phyloP scores from a whole-genome alignment of 176 grass and related monocot genomes.

The Rhynchospora pubera region DNA sequence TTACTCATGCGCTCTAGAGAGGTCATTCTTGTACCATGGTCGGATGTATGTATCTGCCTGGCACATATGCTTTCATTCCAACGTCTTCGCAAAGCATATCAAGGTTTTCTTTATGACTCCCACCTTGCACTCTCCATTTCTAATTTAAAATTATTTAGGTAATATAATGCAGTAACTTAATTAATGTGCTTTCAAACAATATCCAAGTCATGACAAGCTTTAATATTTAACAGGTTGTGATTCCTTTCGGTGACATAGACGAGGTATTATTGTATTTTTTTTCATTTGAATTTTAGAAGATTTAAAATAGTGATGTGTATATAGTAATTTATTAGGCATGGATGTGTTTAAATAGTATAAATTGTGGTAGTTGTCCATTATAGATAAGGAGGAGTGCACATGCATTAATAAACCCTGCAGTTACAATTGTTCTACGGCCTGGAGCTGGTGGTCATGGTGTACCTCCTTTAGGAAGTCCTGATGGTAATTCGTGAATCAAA shows the following conservation, averaged over 20 bases:
- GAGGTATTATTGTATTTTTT: slow-evolving; percentile 43
- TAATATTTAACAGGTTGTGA: slow-evolving; percentile 40
- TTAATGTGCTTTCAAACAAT: slow-evolving; percentile 17
- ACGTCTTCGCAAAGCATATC: slow-evolving; percentile 92
- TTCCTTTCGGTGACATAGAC: slow-evolving; percentile 77
- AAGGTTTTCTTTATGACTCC: slow-evolving; percentile 48
- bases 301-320: not conserved
- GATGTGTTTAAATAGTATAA: slow-evolving; percentile 15
- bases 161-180: not conserved
- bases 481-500: slow-evolving; percentile 42
- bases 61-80: slow-evolving; percentile 99
- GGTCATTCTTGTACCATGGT: slow-evolving; percentile 93
- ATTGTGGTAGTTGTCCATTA: slow-evolving; percentile 17
- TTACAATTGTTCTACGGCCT: slow-evolving; percentile 88
- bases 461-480: slow-evolving; percentile 82
- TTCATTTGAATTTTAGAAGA: not conserved
- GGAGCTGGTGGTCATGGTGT: slow-evolving; percentile 94
- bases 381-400: slow-evolving; percentile 91
- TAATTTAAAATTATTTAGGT: not conserved
- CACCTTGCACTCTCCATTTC: not conserved
- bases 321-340: not conserved
- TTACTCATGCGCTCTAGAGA: slow-evolving; percentile 97
- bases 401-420: slow-evolving; percentile 97
- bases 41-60: slow-evolving; percentile 97
- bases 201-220: slow-evolving; percentile 19